Evolutionary conservation across 495 filamentous ascomycete genomes (phyloP).

Genomic region (Neurospora sp.): DNA sequence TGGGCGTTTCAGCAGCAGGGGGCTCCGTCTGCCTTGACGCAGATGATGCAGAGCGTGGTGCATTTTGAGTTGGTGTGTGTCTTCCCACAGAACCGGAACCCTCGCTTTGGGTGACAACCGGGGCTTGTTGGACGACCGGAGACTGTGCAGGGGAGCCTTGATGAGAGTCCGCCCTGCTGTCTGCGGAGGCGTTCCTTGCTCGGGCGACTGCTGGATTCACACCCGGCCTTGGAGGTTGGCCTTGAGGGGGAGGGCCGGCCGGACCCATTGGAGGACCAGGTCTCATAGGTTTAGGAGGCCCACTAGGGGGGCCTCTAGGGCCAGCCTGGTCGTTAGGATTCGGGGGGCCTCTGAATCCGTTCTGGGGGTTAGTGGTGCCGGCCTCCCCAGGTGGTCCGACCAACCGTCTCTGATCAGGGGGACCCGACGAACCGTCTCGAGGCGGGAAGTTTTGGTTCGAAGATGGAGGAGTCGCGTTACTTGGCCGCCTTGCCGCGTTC

Average conservation of each 20-base stretch:
- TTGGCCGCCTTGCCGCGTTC: constrained; percentile 28
- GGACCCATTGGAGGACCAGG: constrained; percentile 62
- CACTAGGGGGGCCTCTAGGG: constrained; percentile 22
- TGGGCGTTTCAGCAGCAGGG: constrained; percentile 18
- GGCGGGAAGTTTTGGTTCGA: constrained; percentile 36
- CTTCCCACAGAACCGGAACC: constrained; percentile 44
- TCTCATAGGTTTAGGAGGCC: constrained; percentile 53
- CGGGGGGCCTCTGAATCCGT: constrained; percentile 19
- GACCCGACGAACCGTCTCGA: constrained; percentile 53
- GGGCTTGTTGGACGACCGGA: constrained; percentile 41
- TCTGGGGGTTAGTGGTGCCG: constrained; percentile 38
- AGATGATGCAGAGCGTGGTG: neutral
- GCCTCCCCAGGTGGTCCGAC: constrained; percentile 43
- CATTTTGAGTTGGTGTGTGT: constrained; percentile 46
- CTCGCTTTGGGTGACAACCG: constrained; percentile 31
- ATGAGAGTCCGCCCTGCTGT: constrained; percentile 24
- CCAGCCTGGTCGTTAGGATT: constrained; percentile 8
- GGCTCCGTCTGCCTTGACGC: constrained; percentile 15
- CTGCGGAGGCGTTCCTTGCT: constrained; percentile 30
- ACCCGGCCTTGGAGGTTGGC: constrained; percentile 68
- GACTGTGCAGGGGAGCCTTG: constrained; percentile 40
- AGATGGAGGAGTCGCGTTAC: constrained; percentile 22
- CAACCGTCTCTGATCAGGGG: constrained; percentile 46
- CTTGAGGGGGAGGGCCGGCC: constrained; percentile 75
- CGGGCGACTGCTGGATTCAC: constrained; percentile 19